These are phyloP conservation scores for Paramyrothecium roridum DNA, from an alignment of 2,329 filamentous ascomycete genomes.

Conservation along the genomic window DNA sequence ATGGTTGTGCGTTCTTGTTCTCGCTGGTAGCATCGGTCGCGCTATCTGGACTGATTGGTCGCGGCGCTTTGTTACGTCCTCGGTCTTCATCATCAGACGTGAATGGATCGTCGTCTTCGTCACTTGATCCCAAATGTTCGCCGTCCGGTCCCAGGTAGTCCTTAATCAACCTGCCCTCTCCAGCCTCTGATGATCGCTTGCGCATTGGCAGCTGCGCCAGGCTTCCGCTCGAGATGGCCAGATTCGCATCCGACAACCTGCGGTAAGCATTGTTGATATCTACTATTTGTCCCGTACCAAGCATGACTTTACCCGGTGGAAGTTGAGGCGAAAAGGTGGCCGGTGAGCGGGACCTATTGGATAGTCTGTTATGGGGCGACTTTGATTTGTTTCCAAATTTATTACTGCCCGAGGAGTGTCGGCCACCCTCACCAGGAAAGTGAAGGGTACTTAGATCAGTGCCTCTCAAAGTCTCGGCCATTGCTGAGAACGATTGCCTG, in stretches of 20 bases:
- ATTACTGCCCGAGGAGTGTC: constrained; percentile 35
- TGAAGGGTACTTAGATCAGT: constrained; percentile 47
- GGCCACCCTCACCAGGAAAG: constrained; percentile 42
- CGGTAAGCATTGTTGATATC: constrained; percentile 70
- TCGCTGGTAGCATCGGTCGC: constrained; percentile 31
- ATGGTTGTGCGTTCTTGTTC: constrained; percentile 24
- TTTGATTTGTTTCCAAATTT: constrained; percentile 43
- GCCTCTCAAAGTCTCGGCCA: constrained; percentile 53
- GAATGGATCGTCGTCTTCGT: constrained; percentile 65
- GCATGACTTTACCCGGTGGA: constrained; percentile 37
- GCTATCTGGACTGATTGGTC: constrained; percentile 39
- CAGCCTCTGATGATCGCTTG: constrained; percentile 41
- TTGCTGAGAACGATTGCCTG: constrained; percentile 30
- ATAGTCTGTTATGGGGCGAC: constrained; percentile 49
- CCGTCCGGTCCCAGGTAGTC: constrained; percentile 65
- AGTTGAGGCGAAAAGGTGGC: constrained; percentile 20
- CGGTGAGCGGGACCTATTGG: constrained; percentile 34
- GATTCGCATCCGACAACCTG: constrained; percentile 67
- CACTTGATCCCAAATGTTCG: constrained; percentile 65
- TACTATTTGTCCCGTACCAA: constrained; percentile 59
- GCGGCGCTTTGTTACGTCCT: constrained; percentile 54
- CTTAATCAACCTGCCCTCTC: constrained; percentile 60
- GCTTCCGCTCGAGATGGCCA: constrained; percentile 61
- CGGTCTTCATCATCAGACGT: constrained; percentile 67
- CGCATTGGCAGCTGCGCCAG: constrained; percentile 59